These are phyloP conservation scores for Astrocystis sublimbata DNA, from an alignment of 495 filamentous ascomycete species.

Conservation along the genomic window DNA sequence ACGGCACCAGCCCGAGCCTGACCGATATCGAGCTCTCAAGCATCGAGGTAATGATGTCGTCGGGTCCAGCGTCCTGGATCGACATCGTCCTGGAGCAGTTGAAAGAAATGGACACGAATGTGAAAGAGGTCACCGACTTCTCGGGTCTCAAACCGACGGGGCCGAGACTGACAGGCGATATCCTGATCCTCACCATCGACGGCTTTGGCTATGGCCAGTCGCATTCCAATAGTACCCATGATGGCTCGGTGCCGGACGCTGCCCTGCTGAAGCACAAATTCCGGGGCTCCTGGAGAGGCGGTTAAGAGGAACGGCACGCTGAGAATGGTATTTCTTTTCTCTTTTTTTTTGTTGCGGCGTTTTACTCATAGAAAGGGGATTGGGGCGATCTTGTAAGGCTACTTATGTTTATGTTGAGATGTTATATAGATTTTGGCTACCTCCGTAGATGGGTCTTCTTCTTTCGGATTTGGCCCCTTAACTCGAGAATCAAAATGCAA, in stretches of 20 bases:
- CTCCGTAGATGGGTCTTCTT: no score
- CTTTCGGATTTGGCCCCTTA: no score
- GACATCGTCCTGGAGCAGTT: conserved; percentile 31
- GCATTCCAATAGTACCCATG: conserved; percentile 28
- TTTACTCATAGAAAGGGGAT: no score
- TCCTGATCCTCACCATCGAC: conserved; percentile 32
- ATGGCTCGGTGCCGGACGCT: conserved; percentile 19
- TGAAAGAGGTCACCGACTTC: conserved; percentile 22
- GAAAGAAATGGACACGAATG: conserved; percentile 15
- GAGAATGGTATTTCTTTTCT: no score
- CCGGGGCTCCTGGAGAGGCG: conserved; percentile 27
- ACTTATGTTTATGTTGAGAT: no score
- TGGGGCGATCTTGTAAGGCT: no score
- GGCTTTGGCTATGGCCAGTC: conserved; percentile 23
- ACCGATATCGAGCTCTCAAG: conserved; percentile 24
- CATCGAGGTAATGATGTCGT: conserved; percentile 34
- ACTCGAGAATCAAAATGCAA: no score
- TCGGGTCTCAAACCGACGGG: conserved; percentile 21
- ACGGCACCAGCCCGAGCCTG: background rate
- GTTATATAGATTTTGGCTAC: no score
- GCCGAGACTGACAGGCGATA: conserved; percentile 30
- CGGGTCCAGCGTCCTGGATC: conserved; percentile 31
- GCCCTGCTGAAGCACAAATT: conserved; percentile 33
- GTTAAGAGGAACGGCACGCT: no score
- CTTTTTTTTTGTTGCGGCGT: no score